Base-by-base conservation (phyloP, 192 early-diverging fungal species). In the Chytriomyces confervae region DNA sequence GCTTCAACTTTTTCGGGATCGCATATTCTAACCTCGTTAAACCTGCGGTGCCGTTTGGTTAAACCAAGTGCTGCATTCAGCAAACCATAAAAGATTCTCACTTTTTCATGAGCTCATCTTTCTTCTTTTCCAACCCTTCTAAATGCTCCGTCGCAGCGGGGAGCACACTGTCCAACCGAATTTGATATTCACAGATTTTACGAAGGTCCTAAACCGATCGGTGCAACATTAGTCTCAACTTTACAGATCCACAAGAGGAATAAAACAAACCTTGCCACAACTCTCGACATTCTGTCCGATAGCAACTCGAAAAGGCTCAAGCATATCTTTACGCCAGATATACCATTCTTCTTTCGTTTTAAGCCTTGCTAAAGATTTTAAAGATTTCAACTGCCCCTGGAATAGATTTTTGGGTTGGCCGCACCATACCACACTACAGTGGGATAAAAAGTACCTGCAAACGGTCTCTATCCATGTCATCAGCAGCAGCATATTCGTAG, bases 341-440 rank as follows among this genome's bases (percentile, higher is more conserved):
- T 79, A 81, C 83, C 83, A 84, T 13, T 23, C 47, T 50, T 81
- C 77, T 61, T 81, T 81, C 3, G 83, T 78, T 50, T 64, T 70
- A 9, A 74, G 53, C 36, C 83, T 64, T 6, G 80, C 66, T 49
- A 79, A 29, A 20, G 72, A 73, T 68, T 66, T 70, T 7, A 76
- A 65, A 18, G 47, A 60, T 61, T 77, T 84, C 43, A 84, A 47
- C 69, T 81, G 66, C 13, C 53, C 66, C 78, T 79, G 49, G 1
- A 36, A 36, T 36, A 36, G 36, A 36, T 36, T 36, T 24, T 71
- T 27, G 50, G 61, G 69, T 44, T 36, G 4, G 36, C 36, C 2
- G 36, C 4, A 36, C 3, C n/a, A 60, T 18, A 50, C 36, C 44
- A 50, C 0, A 36, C 36, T 36, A 36, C 36, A 36, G 36, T 36